Evolutionary conservation across 1,284 basidiomycete genomes (phyloP), one percentile per base, ranked within the genome.

Genomic region (Apiotrichum gamsii): DNA sequence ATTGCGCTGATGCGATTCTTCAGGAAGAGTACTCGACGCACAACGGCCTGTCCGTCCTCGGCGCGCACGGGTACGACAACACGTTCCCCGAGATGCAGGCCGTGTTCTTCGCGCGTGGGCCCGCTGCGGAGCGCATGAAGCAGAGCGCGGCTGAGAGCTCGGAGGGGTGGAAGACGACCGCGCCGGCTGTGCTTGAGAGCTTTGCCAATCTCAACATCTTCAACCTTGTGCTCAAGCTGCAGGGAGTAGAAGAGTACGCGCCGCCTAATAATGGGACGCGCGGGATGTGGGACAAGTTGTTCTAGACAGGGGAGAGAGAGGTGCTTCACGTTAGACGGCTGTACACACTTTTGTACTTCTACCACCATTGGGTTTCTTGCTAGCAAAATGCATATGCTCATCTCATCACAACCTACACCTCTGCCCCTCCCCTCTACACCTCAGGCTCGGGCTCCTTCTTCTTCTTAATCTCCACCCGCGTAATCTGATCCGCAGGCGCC

Each of bases 151-250:
- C 87, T 61, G 49, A 13, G 18, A 29, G 29, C n/a, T 31, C 9
- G 9, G 29, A 35, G 3, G 48, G 43, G 5, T 56, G 44, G 49
- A 70, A 50, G 13, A 54, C 75, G 8, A 75, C 79, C 47, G 80
- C 80, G 57, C 78, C 82, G 21, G 82, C 83, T 61, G n/a, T n/a
- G n/a, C n/a, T n/a, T n/a, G n/a, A n/a, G n/a, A n/a, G n/a, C n/a
- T 93, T 94, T 70, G 68, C 76, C 64, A 94, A 93, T 57, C 80
- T 90, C 32, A 82, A 94, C 72, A 73, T 94, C 29, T 91, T 91
- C 68, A 83, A 83, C 53, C 79, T 94, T 16, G 77, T 93, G 43
- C 80, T 83, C 72, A 82, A 80, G 61, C 72, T 93, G 38, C 72
- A 93, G 30, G 82, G 80, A 2, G 78, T 90, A 34, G 78, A 80